Evolutionary conservation across 805 yeast species (phyloP), one percentile per base, ranked within the genome.

Genomic region (Candida cerambycidarum): DNA sequence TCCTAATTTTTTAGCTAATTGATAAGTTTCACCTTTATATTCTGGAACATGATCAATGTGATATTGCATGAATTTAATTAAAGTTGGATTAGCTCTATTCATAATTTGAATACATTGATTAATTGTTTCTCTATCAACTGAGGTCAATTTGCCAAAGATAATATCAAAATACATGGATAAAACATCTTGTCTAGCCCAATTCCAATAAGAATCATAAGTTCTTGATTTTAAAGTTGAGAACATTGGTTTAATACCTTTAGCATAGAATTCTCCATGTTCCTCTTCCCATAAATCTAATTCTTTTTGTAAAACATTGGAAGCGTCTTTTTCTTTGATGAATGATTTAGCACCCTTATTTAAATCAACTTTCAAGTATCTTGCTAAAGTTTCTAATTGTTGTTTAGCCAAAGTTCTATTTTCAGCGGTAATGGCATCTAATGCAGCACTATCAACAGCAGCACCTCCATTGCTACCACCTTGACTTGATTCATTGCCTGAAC

Each of bases 181-280:
- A 47, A 93, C 86, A 64, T 93, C 96, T 75, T 93, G 99, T 69
- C 97, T 87, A 37, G 98, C 97, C 99, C 99, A 93, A 69, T 95
- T 95, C 99, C 99, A 93, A 69, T 90, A 89, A 16, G 97, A 89
- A 69, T 93, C 98, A 67, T 92, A 93, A 42, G 85, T 82, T 74
- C 99, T 86, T 21, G 97, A 96, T 75, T 93, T 93, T 70, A 86
- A 78, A 48, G 92, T 77, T 24, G 96, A 86, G 72, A 93, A 93
- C 4, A 84, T 81, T 32, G 98, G 96, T 53, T 82, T 75, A 57
- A 93, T 84, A 62, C 99, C 98, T 45, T 82, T 78, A 38, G 97
- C 90, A 65, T 90, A 93, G 60, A 83, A 83, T 58, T 93, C 99
- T 55, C 99, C 99, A 62, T 83, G 77, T 57, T 71, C 76, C 24